phyloP scores from a whole-genome alignment of 352 stramenopile species.

The Plasmopara viticola region DNA sequence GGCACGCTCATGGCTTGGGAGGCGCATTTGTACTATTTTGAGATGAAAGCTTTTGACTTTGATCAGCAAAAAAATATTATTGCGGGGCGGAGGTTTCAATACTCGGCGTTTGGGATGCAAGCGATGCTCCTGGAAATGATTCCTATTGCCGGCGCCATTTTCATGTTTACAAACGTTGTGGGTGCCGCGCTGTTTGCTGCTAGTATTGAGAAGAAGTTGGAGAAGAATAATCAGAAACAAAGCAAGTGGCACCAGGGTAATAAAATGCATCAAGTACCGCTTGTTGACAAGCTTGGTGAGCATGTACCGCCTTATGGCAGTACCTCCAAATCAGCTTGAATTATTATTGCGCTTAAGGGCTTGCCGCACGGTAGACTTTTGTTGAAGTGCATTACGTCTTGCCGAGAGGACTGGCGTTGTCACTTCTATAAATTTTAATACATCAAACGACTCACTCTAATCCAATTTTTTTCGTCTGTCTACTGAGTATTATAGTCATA shows the following conservation, averaged over 20 bases:
- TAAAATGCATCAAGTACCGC: conserved; percentile 23
- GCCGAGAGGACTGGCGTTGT: too few species aligned
- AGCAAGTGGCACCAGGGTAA: conserved; percentile 15
- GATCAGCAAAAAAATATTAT: conserved; percentile 44
- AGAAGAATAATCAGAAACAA: conserved; percentile 16
- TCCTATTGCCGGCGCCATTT: conserved; percentile 38
- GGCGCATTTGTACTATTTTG: conserved; percentile 54
- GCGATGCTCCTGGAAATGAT: conserved; percentile 57
- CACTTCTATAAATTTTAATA: too few species aligned
- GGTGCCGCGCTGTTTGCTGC: conserved; percentile 49
- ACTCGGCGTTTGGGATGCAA: conserved; percentile 49
- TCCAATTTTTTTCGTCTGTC: too few species aligned
- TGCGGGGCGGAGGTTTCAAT: conserved; percentile 30
- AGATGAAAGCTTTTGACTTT: conserved; percentile 43
- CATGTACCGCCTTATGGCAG: conserved; percentile 30
- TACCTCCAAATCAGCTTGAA: conserved; percentile 17
- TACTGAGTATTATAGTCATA: too few species aligned
- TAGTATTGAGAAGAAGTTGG: conserved; percentile 40
- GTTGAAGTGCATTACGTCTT: too few species aligned
- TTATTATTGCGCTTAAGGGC: neutral
- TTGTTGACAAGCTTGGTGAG: conserved; percentile 24
- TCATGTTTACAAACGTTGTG: conserved; percentile 56
- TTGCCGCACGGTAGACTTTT: too few species aligned
- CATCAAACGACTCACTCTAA: too few species aligned
- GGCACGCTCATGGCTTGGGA: conserved; percentile 51